Conservation (phyloP, 1,284 basidiomycete species). For the Ceratobasidium sp. region DNA sequence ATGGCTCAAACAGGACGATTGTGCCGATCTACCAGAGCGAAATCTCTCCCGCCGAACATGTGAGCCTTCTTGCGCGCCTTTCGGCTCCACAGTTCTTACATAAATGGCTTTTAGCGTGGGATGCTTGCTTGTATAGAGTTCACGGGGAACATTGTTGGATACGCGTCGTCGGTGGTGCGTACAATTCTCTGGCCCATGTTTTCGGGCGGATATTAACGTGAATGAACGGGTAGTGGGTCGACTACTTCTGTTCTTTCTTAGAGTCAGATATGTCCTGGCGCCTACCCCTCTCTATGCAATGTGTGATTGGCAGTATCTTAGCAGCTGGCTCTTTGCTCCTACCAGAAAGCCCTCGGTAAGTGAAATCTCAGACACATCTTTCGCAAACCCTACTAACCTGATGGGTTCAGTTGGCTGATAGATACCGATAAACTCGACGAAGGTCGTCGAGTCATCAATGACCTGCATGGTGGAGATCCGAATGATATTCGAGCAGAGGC, state of each 20-base stretch:
- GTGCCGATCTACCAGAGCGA: slow-evolving; percentile 99
- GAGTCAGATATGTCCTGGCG: slow-evolving; percentile 87
- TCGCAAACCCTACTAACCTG: not conserved
- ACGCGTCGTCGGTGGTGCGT: slow-evolving; percentile 92
- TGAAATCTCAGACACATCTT: slow-evolving; percentile 43
- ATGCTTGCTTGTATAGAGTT: slow-evolving; percentile 97
- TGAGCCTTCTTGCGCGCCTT: slow-evolving; percentile 60
- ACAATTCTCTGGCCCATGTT: slow-evolving; percentile 28
- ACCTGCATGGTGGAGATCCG: slow-evolving; percentile 90
- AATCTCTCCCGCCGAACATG: slow-evolving; percentile 94
- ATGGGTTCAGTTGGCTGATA: slow-evolving; percentile 81
- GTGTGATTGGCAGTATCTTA: slow-evolving; percentile 87
- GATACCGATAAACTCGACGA: slow-evolving; percentile 89
- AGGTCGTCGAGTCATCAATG: slow-evolving; percentile 89
- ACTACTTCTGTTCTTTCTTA: slow-evolving; percentile 93
- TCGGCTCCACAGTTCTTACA: slow-evolving; percentile 31
- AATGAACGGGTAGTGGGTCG: slow-evolving; percentile 80
- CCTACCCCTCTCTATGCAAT: slow-evolving; percentile 87
- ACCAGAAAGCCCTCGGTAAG: slow-evolving; percentile 91
- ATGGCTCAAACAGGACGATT: slow-evolving; percentile 74
- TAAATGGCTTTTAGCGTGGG: slow-evolving; percentile 71
- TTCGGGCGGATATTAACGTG: not conserved
- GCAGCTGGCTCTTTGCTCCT: slow-evolving; percentile 86
- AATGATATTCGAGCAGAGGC: slow-evolving; percentile 78
- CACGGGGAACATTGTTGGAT: slow-evolving; percentile 93